Conservation (phyloP, 2,329 filamentous ascomycete genomes). For the Exserohilum rostratum region DNA sequence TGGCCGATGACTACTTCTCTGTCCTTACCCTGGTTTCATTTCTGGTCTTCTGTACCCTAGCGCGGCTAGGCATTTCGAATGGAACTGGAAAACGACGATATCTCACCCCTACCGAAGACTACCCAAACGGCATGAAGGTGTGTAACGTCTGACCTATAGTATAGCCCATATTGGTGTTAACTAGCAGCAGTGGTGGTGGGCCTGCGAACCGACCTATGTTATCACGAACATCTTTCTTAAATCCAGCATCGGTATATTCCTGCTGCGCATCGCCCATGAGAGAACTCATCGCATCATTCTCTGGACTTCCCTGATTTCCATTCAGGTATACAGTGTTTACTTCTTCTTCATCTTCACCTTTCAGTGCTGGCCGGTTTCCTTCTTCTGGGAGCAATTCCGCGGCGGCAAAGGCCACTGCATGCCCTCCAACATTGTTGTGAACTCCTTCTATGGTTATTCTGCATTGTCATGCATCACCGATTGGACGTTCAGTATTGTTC, state of each 20-base stretch:
- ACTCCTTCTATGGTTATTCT: slow-evolving; percentile 20
- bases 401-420: slow-evolving; percentile 19
- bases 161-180: background rate
- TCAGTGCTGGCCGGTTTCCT: slow-evolving; percentile 21
- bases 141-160: background rate
- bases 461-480: slow-evolving; percentile 16
- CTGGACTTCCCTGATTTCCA: slow-evolving; percentile 14
- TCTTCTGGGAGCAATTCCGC: slow-evolving; percentile 21
- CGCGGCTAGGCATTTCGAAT: slow-evolving; percentile 17
- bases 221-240: slow-evolving; percentile 14
- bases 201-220: slow-evolving; percentile 23
- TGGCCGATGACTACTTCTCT: slow-evolving; percentile 25
- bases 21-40: slow-evolving; percentile 23
- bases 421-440: slow-evolving; percentile 10
- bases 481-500: slow-evolving; percentile 22
- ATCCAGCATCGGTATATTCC: slow-evolving; percentile 21
- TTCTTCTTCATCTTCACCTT: slow-evolving; percentile 24
- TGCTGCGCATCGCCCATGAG: slow-evolving; percentile 20
- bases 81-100: slow-evolving; percentile 23
- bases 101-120: slow-evolving; percentile 19
- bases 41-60: slow-evolving; percentile 19
- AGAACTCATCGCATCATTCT: slow-evolving; percentile 17
- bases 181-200: slow-evolving; percentile 23
- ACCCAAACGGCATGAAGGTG: slow-evolving; percentile 23
- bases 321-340: slow-evolving; percentile 17